Percentiles rank a stretch among this genome's conserved stretches.
Evolutionary conservation across 2,329 filamentous ascomycete genomes (phyloP).

Genomic region (Colletotrichum sidae): DNA sequence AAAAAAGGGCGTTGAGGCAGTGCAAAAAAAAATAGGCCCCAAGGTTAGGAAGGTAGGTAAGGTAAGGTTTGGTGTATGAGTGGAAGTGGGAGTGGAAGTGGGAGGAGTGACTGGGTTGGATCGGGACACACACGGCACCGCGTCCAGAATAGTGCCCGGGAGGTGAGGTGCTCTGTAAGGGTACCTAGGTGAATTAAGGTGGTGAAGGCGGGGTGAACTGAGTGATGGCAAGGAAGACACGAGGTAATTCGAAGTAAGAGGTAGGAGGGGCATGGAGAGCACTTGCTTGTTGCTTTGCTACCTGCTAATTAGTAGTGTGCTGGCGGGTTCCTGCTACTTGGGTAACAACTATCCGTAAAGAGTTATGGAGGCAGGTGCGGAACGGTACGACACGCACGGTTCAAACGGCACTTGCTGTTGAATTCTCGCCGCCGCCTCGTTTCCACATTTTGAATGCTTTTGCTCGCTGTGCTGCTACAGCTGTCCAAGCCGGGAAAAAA

Average conservation of each 20-base stretch:
- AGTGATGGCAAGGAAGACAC: not conserved
- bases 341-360: constrained; percentile 1
- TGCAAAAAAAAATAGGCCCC: constrained; percentile 34
- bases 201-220: constrained; percentile 1
- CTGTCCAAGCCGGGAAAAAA: not conserved
- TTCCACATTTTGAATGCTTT: not conserved
- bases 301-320: no score
- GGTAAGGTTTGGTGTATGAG: constrained; percentile 37
- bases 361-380: constrained; percentile 26
- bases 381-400: not conserved
- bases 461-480: not conserved
- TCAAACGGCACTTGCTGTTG: constrained; percentile 4
- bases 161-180: constrained; percentile 6
- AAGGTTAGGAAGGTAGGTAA: constrained; percentile 8
- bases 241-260: no score
- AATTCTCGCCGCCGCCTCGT: not conserved
- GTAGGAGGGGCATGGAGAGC: no score
- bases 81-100: constrained; percentile 34
- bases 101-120: constrained; percentile 34
- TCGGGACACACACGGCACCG: no score
- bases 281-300: no score
- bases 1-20: constrained; percentile 36
- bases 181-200: not conserved
- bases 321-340: no score
- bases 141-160: not conserved